A percentile compares a stretch with the other conserved stretches of the same genome.
Evolutionary conservation across 2,329 filamentous ascomycete genomes (phyloP).

Genomic region (Hymenoscyphus albidus): DNA sequence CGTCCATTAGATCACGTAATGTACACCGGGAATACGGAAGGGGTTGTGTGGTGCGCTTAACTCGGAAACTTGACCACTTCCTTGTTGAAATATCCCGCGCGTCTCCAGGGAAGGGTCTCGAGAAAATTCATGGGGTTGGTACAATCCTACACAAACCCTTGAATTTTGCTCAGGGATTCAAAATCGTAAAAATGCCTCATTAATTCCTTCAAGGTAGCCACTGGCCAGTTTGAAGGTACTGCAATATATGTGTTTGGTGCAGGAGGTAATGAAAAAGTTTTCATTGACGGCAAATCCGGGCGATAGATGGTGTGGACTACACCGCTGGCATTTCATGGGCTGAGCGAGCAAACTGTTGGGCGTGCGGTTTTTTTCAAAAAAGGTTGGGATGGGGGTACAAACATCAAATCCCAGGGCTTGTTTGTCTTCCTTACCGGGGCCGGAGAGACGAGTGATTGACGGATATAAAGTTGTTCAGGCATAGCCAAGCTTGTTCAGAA

Average conservation of each 20-base stretch:
- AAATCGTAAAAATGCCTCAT: neutral
- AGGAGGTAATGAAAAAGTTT: conserved; percentile 1
- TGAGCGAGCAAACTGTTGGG: neutral
- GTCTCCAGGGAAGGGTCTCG: conserved; percentile 6
- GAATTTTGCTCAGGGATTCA: neutral
- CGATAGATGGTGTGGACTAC: conserved; percentile 10
- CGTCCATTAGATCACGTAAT: conserved; percentile 24
- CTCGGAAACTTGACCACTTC: conserved; percentile 10
- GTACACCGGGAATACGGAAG: neutral
- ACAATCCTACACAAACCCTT: neutral
- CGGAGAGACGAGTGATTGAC: conserved; percentile 16
- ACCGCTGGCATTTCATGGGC: conserved; percentile 13
- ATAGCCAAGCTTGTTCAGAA: neutral
- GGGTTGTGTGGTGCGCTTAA: neutral
- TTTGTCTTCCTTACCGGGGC: conserved; percentile 8
- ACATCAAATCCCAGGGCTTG: conserved; percentile 16
- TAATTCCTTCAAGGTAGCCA: neutral
- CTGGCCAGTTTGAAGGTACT: neutral
- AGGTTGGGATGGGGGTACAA: neutral
- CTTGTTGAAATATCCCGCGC: conserved; percentile 19
- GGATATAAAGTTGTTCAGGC: conserved; percentile 1
- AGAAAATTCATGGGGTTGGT: neutral
- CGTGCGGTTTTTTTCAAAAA: neutral
- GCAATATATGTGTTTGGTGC: neutral
- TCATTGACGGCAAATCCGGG: conserved; percentile 12